Evolutionary conservation across 495 filamentous ascomycete genomes (phyloP), one percentile per base, ranked within the genome.

Genomic region (Daldinia bambusicola): DNA sequence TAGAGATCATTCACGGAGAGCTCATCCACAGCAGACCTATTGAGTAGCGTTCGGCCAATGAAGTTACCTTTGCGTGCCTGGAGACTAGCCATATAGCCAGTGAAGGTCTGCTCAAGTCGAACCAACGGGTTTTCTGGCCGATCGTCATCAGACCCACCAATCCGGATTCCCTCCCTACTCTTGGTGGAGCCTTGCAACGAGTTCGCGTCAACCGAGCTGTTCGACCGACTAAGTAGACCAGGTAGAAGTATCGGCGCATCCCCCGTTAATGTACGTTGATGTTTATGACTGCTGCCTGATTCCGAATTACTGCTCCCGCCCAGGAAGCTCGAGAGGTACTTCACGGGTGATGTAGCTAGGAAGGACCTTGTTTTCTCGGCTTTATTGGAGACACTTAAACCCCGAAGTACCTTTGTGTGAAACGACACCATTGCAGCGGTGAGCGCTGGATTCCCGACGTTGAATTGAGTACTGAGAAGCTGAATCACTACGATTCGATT

Each of bases 1-100:
- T 97, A 97, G n/a, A 97, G 83, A 69, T 96, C 93, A 76, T 97
- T 97, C 57, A 97, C 90, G 0, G 85, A 82, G 16, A 94, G 85
- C 68, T 94, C 91, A 69, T 97, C 92, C 4, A 90, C 92, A 30
- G 84, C 79, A 22, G 87, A 87, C 71, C 94, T 85, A 74, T 85
- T 88, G 51, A 92, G 87, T 26, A 97, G 82, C 16, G 87, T 87
- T 52, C 89, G 87, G 32, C 92, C 94, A 58, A 95, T 85, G 52
- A 97, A 89, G 75, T 93, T 94, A 20, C 94, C 94, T 78, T 93
- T 95, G 63, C 93, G 85, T 57, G 91, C 89, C 66, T 90, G 92
- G 36, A 99, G 82, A 60, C 91, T 90, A 63, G 93, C 87, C 61
- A 95, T 86, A 74, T 96, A 97, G 12, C 91, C 89, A 22, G 89